phyloP scores from a whole-genome alignment of 306 rosid genomes.

The Adenanthera pavonina region DNA sequence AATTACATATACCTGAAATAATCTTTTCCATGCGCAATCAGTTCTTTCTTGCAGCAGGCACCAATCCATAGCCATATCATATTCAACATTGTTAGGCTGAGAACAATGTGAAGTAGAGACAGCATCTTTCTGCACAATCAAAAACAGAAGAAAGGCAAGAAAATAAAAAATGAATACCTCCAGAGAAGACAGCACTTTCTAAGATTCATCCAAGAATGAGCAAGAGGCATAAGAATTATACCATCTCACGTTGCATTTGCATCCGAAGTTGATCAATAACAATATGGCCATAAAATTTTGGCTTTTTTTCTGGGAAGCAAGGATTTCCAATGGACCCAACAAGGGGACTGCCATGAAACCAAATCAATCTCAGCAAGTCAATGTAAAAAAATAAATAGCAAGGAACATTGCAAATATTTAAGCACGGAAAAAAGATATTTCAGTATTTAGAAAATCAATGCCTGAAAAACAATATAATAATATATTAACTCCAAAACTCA shows the following conservation, averaged over 20 bases:
- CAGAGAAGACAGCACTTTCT: neutral
- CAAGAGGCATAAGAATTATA: conserved; percentile 32
- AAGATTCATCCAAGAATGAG: conserved; percentile 23
- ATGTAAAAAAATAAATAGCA: neutral
- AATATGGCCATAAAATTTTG: conserved; percentile 73
- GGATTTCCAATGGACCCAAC: conserved; percentile 64
- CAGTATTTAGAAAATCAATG: neutral
- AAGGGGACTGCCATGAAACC: conserved; percentile 64
- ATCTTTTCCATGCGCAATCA: conserved; percentile 51
- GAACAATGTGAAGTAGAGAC: conserved; percentile 62
- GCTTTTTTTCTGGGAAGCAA: conserved; percentile 60
- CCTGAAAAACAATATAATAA: neutral
- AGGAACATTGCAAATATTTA: conserved; percentile 13
- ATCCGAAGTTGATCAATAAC: conserved; percentile 57
- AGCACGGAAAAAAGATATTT: neutral
- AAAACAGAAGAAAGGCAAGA: conserved; percentile 17
- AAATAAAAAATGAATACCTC: conserved; percentile 33
- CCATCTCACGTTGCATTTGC: conserved; percentile 73
- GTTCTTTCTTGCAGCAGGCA: conserved; percentile 55
- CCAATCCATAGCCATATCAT: conserved; percentile 62
- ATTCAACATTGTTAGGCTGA: conserved; percentile 58
- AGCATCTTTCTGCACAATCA: conserved; percentile 55
- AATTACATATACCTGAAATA: conserved; percentile 63
- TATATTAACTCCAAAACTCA: neutral
- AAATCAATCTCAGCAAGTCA: conserved; percentile 24